Percentiles rank a stretch among this genome's conserved stretches.
phyloP scores from a whole-genome alignment of 2,329 filamentous ascomycete species.

The Paraphaeosphaeria minitans region DNA sequence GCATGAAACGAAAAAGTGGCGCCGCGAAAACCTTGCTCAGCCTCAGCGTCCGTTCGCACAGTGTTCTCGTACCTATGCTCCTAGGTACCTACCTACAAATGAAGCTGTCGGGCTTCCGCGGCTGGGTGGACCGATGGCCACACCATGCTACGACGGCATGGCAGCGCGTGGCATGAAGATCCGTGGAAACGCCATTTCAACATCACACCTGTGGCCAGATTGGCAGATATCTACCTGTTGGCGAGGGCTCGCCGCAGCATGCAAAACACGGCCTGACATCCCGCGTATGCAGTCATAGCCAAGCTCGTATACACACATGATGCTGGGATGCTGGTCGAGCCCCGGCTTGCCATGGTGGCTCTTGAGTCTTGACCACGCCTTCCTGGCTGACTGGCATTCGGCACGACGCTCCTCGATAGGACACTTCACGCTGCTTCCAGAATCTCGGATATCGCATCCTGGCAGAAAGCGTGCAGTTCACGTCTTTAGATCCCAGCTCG shows the following conservation, averaged over 20 bases:
- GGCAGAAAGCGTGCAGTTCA: neutral
- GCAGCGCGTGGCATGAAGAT: slow-evolving; percentile 11
- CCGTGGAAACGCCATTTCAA: neutral
- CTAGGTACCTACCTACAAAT: neutral
- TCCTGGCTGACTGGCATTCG: neutral
- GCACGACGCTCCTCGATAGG: neutral
- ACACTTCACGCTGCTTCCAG: neutral
- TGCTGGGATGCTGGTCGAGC: neutral
- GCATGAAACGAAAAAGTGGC: slow-evolving; percentile 27
- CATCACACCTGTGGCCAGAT: slow-evolving; percentile 4
- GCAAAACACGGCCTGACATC: slow-evolving; percentile 2
- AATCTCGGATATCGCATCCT: neutral
- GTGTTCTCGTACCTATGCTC: neutral
- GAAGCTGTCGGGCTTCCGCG: neutral
- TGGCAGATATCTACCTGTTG: neutral
- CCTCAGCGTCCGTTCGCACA: slow-evolving; percentile 13
- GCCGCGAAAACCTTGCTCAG: slow-evolving; percentile 10
- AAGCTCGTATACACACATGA: neutral
- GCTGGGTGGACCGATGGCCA: neutral
- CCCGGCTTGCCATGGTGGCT: slow-evolving; percentile 4
- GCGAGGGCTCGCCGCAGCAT: slow-evolving; percentile 1
- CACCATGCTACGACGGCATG: slow-evolving; percentile 7
- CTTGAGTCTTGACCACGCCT: neutral
- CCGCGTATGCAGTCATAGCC: neutral
- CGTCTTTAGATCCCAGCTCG: neutral